Evolutionary conservation across 139 green algal species (phyloP), one percentile per base, ranked within the genome.

Genomic region (Mesotaenium endlicherianum): DNA sequence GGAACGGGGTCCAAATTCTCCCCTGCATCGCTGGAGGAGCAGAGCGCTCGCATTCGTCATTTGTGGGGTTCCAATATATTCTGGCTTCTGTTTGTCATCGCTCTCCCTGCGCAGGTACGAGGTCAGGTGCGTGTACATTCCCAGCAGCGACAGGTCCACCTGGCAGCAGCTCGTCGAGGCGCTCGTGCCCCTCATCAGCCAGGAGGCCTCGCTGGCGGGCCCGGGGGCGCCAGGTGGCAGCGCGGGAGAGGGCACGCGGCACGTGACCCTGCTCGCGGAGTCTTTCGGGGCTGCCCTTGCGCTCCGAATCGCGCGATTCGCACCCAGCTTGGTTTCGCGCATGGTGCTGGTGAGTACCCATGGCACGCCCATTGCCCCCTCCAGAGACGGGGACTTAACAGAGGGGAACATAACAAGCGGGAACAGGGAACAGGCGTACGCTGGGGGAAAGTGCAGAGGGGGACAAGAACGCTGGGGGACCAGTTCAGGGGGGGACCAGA

Each of bases 281-380:
- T 93, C 89, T 0, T 96, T 95, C 82, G 92, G 93, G 0, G 89
- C 90, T 6, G 93, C 87, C 67, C 84, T 95, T 47, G 92, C 85
- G 4, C 86, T 95, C 53, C 87, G 91, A 2, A 38, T 93, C 17
- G 92, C 91, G 40, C 20, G 16, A 26, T 82, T 86, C 2, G 86
- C 83, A 0, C 90, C 93, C 0, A 60, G 91, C n/a, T 85, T 94
- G 16, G 31, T 95, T 11, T 45, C 80, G 1, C 74, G 84, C 26
- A 40, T 95, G 53, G 90, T 95, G 49, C 88, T 95, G 30, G 55
- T 86, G n/a, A 55, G 68, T 34, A 26, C 20, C 26, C 26, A 20
- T 64, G 26, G 20, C 53, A 34, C 53, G 53, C 53, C 53, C 53
- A n/a, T n/a, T n/a, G n/a, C n/a, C n/a, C n/a, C n/a, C n/a, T n/a